Conservation (phyloP, 2,329 filamentous ascomycete species). For the Penicillium sp. region DNA sequence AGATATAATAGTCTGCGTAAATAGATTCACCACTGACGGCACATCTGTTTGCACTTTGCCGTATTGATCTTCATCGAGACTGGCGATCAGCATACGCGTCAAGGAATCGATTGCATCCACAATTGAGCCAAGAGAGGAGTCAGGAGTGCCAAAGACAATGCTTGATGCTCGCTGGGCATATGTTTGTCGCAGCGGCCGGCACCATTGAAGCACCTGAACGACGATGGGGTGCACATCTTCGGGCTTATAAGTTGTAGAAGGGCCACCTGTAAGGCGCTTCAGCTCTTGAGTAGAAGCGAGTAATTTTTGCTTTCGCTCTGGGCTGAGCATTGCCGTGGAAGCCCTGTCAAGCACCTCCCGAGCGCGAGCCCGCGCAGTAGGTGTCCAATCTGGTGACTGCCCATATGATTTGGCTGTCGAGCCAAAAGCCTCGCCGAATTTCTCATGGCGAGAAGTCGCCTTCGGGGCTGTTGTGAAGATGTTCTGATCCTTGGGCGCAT, state of each 20-base stretch:
- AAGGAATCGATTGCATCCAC: slow-evolving; percentile 73
- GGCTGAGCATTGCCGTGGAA: slow-evolving; percentile 44
- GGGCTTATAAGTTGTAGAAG: slow-evolving; percentile 47
- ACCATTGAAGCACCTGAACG: slow-evolving; percentile 56
- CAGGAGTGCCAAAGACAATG: slow-evolving; percentile 73
- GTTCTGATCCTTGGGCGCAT: slow-evolving; percentile 53
- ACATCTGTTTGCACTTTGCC: slow-evolving; percentile 87
- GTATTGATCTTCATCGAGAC: slow-evolving; percentile 77
- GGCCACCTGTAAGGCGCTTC: slow-evolving; percentile 39
- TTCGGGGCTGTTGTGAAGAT: slow-evolving; percentile 51
- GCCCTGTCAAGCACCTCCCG: slow-evolving; percentile 45
- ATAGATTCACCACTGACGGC: slow-evolving; percentile 70
- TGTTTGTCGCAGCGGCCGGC: slow-evolving; percentile 70
- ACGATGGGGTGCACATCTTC: slow-evolving; percentile 55
- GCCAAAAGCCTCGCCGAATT: slow-evolving; percentile 48
- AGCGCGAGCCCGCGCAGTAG: slow-evolving; percentile 42
- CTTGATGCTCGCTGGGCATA: slow-evolving; percentile 67
- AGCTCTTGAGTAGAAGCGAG: slow-evolving; percentile 44
- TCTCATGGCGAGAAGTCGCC: slow-evolving; percentile 40
- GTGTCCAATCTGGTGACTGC: slow-evolving; percentile 49
- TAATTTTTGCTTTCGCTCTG: slow-evolving; percentile 45
- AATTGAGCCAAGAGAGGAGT: slow-evolving; percentile 69
- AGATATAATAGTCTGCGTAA: slow-evolving; percentile 69
- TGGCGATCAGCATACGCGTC: slow-evolving; percentile 70
- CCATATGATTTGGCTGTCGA: slow-evolving; percentile 53